Evolutionary conservation across 306 rosid genomes (phyloP).

Genomic region (Trichosanthes cucumerina): DNA sequence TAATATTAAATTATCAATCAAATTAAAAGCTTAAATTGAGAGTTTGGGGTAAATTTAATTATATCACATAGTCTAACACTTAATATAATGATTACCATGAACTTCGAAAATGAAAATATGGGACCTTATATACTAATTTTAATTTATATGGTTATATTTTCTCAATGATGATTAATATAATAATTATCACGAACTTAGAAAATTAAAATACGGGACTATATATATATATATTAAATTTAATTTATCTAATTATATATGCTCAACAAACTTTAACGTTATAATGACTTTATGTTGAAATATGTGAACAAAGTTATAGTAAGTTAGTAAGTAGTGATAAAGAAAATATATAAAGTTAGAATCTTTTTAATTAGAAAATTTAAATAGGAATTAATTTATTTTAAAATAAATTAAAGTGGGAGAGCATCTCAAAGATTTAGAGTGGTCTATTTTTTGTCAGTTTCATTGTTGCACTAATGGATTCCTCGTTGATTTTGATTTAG

Average conservation of each 20-base stretch:
- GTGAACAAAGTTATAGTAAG: neutral
- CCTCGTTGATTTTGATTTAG: neutral
- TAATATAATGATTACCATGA: too few relatives aligned
- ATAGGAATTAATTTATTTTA: neutral
- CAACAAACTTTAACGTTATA: neutral
- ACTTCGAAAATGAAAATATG: too few relatives aligned
- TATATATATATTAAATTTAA: neutral
- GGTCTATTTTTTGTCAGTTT: neutral
- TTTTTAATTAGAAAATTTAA: neutral
- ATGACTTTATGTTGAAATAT: neutral
- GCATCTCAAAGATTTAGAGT: neutral
- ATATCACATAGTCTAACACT: too few relatives aligned
- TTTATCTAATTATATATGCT: neutral
- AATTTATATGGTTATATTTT: too few relatives aligned
- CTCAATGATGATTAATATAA: neutral
- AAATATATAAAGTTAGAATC: neutral
- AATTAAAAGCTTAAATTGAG: too few relatives aligned
- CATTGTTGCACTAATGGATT: neutral
- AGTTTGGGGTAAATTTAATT: too few relatives aligned
- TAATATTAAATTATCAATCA: too few relatives aligned
- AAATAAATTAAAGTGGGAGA: neutral
- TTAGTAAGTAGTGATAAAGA: neutral
- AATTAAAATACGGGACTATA: neutral
- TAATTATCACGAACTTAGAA: too few relatives aligned
- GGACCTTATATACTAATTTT: too few relatives aligned